Evolutionary conservation across 2,329 filamentous ascomycete species (phyloP).

Genomic region (Colletotrichum somersetense): DNA sequence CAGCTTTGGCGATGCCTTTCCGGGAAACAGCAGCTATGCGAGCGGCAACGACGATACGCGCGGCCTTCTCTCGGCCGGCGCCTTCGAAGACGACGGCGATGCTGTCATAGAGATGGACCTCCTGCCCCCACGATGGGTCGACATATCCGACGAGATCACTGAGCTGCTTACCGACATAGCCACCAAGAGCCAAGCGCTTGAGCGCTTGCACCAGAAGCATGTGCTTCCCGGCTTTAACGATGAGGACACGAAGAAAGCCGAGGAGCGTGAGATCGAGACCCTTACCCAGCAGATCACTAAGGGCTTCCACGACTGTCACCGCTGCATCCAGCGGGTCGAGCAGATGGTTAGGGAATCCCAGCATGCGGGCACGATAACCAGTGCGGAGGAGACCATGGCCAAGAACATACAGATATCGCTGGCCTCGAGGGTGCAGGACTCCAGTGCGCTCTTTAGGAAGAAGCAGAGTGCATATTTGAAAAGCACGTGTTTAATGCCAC

Average conservation of each 20-base stretch:
- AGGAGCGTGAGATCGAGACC: slow-evolving; percentile 90
- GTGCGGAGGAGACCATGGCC: slow-evolving; percentile 94
- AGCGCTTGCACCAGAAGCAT: slow-evolving; percentile 96
- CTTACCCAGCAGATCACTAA: slow-evolving; percentile 92
- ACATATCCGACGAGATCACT: slow-evolving; percentile 92
- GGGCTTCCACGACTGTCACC: slow-evolving; percentile 90
- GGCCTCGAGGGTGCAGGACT: slow-evolving; percentile 88
- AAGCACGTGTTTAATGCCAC: slow-evolving; percentile 67
- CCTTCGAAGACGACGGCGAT: slow-evolving; percentile 89
- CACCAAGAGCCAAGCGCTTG: slow-evolving; percentile 84
- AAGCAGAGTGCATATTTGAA: slow-evolving; percentile 97
- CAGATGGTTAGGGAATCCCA: slow-evolving; percentile 86
- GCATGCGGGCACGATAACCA: slow-evolving; percentile 77
- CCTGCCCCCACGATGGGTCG: slow-evolving; percentile 93
- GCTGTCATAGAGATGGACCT: slow-evolving; percentile 98
- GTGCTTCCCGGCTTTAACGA: slow-evolving; percentile 97
- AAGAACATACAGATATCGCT: slow-evolving; percentile 95
- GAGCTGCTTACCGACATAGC: slow-evolving; percentile 85
- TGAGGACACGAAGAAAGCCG: slow-evolving; percentile 86
- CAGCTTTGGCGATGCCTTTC: slow-evolving; percentile 71
- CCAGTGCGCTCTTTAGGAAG: slow-evolving; percentile 92
- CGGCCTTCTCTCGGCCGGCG: slow-evolving; percentile 84
- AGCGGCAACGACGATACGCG: slow-evolving; percentile 68
- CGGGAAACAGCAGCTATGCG: slow-evolving; percentile 58
- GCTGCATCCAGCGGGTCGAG: slow-evolving; percentile 88